Base-by-base conservation (phyloP, 169 alveolate genomes). In the Plasmodium adleri region DNA sequence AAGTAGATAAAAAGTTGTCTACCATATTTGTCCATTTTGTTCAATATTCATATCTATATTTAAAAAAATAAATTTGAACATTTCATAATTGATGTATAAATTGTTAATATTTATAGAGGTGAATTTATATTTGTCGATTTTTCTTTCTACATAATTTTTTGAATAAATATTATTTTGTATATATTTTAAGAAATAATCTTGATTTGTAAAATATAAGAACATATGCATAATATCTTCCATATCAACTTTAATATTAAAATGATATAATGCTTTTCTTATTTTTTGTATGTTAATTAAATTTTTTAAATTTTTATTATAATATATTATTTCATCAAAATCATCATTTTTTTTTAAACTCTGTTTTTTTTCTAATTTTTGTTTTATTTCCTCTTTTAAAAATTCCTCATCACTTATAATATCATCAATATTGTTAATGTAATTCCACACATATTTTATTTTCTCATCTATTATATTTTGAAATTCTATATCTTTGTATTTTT, bases 21-120 rank as follows among this genome's bases (percentile, higher is more conserved):
- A 80, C 90, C 90, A 80, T 15, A 80, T 39, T 12, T 80, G 24
- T 0, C 90, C 90, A 26, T 80, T 80, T 39, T 39, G 54, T 80
- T 67, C 90, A 67, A 80, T 80, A 56, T 80, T 66, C 59, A 80
- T 22, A 80, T 80, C 90, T 8, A 80, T 80, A 60, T 80, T 66
- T 17, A 80, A 71, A 80, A 80, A 80, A 22, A 80, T 80, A 17
- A 54, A 54, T 10, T 64, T 68, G 49, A 80, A 80, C 90, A 67
- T 80, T 28, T 80, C 90, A 56, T 80, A 80, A 56, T 54, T 80
- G 7, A 80, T 66, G 22, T 80, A 80, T 68, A 80, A 68, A 43
- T 80, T 54, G 43, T 66, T 60, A 45, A 80, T 72, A 56, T 80
- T 56, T 20, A 80, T 67, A 20, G 90, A 80, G 20, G n/a, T 22